A percentile compares a stretch with the other conserved stretches of the same genome.
phyloP scores from a whole-genome alignment of 331 rosid species.

The Spiraea crenata region DNA sequence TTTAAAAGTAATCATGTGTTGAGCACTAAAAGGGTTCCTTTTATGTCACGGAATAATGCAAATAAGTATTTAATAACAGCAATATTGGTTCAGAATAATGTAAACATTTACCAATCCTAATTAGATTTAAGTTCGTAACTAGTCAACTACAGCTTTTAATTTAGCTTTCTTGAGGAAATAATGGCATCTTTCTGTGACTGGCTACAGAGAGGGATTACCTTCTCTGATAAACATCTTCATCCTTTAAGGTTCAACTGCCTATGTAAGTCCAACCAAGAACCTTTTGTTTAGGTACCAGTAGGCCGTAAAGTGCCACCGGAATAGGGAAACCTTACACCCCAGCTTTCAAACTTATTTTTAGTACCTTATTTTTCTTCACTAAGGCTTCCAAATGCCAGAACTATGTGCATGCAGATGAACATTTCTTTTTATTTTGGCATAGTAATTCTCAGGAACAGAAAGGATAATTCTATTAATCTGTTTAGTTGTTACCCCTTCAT shows the following conservation, averaged over 20 bases:
- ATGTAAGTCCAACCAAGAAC: not conserved
- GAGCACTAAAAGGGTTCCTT: not conserved
- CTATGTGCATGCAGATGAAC: constrained; percentile 2
- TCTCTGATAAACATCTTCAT: not conserved
- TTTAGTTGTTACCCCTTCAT: constrained; percentile 77
- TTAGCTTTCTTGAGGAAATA: not conserved
- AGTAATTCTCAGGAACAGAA: constrained; percentile 17
- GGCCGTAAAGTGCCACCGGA: not conserved
- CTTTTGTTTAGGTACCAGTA: not conserved
- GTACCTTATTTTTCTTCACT: constrained; percentile 2
- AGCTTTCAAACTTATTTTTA: constrained; percentile 2
- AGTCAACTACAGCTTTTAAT: not conserved
- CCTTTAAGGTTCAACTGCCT: constrained; percentile 1
- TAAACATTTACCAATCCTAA: not conserved
- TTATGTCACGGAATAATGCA: not conserved
- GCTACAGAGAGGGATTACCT: not conserved
- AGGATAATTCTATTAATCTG: constrained; percentile 22
- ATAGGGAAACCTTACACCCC: not conserved
- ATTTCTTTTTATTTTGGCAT: constrained; percentile 18
- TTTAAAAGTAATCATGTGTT: not conserved
- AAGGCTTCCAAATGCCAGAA: constrained; percentile 19
- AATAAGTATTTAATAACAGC: constrained; percentile 2
- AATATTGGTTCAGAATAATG: not conserved
- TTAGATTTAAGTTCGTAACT: not conserved
- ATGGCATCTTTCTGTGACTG: not conserved